Evolutionary conservation across 179 eudicot species (phyloP).

Genomic region (Spergularia azorica): DNA sequence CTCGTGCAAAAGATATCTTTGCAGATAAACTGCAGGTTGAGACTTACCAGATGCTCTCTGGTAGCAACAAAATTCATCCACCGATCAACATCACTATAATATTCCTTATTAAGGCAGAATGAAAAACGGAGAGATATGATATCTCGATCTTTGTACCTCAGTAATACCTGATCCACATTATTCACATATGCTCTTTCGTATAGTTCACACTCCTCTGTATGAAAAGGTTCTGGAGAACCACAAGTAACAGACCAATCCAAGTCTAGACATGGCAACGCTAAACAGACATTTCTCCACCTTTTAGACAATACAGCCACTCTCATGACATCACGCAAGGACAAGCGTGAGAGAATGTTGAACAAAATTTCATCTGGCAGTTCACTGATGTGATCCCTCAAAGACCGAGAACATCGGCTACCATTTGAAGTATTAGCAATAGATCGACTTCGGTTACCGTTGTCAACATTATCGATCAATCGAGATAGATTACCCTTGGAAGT

Average conservation of each 20-base stretch:
- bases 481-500: too few species aligned
- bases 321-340: background rate
- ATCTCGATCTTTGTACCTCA: background rate
- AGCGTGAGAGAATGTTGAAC: background rate
- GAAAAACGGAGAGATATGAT: conserved; percentile 1
- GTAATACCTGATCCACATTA: conserved; percentile 3
- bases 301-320: conserved; percentile 2
- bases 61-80: conserved; percentile 15
- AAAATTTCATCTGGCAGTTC: background rate
- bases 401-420: background rate
- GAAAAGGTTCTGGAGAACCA: background rate
- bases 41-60: background rate
- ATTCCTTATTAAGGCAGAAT: conserved; percentile 1
- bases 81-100: background rate
- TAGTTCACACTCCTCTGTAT: background rate
- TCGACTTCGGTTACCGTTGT: background rate
- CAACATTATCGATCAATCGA: background rate
- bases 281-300: conserved; percentile 1
- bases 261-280: conserved; percentile 12
- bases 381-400: background rate
- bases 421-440: too few species aligned
- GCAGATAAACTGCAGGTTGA: conserved; percentile 8
- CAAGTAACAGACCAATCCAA: conserved; percentile 12
- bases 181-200: background rate
- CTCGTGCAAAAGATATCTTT: background rate